These are phyloP conservation scores for Silene conica DNA, from an alignment of 148 eudicot species.

Conservation along the genomic window DNA sequence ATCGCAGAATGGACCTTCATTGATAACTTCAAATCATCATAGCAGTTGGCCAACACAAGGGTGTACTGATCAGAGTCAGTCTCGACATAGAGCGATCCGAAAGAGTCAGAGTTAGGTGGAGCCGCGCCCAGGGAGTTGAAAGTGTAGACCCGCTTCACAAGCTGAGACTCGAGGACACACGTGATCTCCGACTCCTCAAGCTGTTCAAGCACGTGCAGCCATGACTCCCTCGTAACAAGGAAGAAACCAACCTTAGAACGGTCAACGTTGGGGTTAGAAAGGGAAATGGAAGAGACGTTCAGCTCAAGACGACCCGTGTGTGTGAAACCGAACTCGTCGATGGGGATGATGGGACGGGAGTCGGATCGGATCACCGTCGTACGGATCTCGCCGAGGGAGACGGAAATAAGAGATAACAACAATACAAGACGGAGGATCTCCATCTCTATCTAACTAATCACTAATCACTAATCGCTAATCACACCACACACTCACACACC, in stretches of 20 bases:
- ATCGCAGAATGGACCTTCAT: slow-evolving; percentile 54
- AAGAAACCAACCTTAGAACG: slow-evolving; percentile 59
- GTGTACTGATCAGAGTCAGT: slow-evolving; percentile 56
- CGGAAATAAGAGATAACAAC: slow-evolving; percentile 10
- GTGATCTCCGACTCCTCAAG: slow-evolving; percentile 42
- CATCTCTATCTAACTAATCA: slow-evolving; percentile 16
- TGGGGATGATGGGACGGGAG: slow-evolving; percentile 52
- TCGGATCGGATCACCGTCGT: slow-evolving; percentile 49
- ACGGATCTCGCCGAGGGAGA: slow-evolving; percentile 56
- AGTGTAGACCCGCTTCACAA: slow-evolving; percentile 36
- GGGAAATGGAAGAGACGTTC: slow-evolving; percentile 41
- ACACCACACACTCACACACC: too few species aligned
- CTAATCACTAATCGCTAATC: too few species aligned
- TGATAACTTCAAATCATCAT: slow-evolving; percentile 31
- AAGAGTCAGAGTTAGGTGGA: neutral
- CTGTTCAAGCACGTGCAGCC: slow-evolving; percentile 56
- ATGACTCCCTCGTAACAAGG: slow-evolving; percentile 55
- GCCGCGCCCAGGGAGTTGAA: slow-evolving; percentile 38
- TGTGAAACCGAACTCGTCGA: slow-evolving; percentile 85
- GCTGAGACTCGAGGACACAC: slow-evolving; percentile 49
- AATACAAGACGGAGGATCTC: slow-evolving; percentile 10
- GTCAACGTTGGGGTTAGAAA: slow-evolving; percentile 34
- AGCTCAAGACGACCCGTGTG: slow-evolving; percentile 64
- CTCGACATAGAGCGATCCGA: slow-evolving; percentile 25
- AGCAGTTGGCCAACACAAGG: slow-evolving; percentile 67